Evolutionary conservation across 192 early-diverging fungal species (phyloP), one percentile per base, ranked within the genome.

Genomic region (Mortierella hygrophila): DNA sequence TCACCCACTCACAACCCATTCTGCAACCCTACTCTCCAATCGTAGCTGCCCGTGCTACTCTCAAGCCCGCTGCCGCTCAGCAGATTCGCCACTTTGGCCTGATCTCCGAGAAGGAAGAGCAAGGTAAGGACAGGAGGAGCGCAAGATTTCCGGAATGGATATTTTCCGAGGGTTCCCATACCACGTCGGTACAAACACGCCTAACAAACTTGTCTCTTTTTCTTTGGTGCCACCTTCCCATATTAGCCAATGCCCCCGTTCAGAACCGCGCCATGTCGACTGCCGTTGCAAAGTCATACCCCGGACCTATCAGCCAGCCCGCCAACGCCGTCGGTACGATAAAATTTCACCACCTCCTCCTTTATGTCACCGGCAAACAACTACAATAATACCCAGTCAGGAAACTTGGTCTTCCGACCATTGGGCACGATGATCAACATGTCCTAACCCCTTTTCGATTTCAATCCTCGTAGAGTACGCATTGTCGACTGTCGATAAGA

Each of bases 401-500:
- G 26, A 65, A 11, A 11, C 60, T 65, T 65, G 29, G 60, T 46
- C 4, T 4, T 15, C 26, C 11, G 29, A 65, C 60, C 60, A 65
- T 60, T 4, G 49, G 46, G 18, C 49, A 18, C 49, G 16, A 18
- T 15, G 23, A 47, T 6, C 15, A 1, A 23, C 37, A 41, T 76
- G 9, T 77, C 11, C 7, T 47, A 16, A 11, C 11, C n/a, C 8
- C 20, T 23, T 73, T 47, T 65, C 41, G 32, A 26, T 75, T 52
- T 15, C 41, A 29, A 57, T 1, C 0, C 60, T 11, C 9, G 54
- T 69, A 92, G 96, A 96, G 83, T 96, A 93, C 77, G 96, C 97
- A 6, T 88, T 98, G 20, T 96, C 97, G 32, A 97, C 96, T 41
- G 91, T 99, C 52, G 97, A 99, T 79, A 94, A 96, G 89, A 92